phyloP scores from a whole-genome alignment of 129 eudicot genomes.

The Centaurea solstitialis region DNA sequence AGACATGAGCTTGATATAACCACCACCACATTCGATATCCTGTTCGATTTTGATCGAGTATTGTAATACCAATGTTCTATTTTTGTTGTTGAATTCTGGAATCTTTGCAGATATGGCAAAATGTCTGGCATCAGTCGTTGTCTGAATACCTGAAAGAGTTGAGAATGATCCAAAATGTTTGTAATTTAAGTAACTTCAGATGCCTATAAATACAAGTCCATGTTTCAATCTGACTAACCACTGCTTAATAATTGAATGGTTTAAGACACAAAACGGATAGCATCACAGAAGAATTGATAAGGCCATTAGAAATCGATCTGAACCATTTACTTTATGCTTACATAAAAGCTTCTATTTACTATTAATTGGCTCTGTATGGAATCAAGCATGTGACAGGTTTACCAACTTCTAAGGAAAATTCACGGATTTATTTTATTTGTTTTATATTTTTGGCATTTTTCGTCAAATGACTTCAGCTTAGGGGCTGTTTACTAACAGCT shows the following conservation, averaged over 20 bases:
- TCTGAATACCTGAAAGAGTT: slow-evolving; percentile 67
- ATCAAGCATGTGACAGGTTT: background rate
- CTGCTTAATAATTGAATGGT: background rate
- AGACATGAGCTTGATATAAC: slow-evolving; percentile 81
- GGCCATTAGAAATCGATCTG: background rate
- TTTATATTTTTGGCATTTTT: background rate
- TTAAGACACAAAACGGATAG: background rate
- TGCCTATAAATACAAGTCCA: background rate
- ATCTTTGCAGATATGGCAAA: slow-evolving; percentile 87
- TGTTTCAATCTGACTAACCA: background rate
- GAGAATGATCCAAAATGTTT: background rate
- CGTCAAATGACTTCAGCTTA: background rate
- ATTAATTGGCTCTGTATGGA: background rate
- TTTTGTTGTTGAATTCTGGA: slow-evolving; percentile 85
- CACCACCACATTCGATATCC: slow-evolving; percentile 95
- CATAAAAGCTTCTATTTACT: background rate
- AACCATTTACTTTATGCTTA: background rate
- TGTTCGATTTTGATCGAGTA: slow-evolving; percentile 83
- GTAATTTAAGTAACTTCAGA: background rate
- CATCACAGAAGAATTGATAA: background rate
- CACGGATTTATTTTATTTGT: background rate
- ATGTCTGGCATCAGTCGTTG: slow-evolving; percentile 80
- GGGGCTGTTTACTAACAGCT: no score
- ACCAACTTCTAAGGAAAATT: background rate
- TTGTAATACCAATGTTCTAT: slow-evolving; percentile 79